Conservation (phyloP, 371 early-diverging fungal genomes). For the Mucor mucedo region DNA sequence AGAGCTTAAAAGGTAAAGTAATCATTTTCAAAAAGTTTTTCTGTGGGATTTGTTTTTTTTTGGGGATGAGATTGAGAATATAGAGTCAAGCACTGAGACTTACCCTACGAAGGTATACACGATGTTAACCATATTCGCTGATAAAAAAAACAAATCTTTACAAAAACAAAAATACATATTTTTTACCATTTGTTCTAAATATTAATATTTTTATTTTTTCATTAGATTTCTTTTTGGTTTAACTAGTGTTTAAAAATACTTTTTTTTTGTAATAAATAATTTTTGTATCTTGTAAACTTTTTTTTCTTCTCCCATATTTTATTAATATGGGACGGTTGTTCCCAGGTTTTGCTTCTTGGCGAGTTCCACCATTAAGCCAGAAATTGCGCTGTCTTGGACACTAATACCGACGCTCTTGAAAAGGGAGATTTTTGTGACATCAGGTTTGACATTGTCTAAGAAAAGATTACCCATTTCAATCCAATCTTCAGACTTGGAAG, state of each 20-base stretch:
- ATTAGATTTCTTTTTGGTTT: background rate
- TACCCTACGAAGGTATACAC: constrained; percentile 42
- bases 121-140: constrained; percentile 47
- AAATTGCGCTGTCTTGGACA: constrained; percentile 67
- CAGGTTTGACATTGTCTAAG: constrained; percentile 12
- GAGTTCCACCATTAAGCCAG: constrained; percentile 50
- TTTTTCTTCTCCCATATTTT: too few relatives aligned
- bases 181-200: background rate
- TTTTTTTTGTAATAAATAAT: background rate
- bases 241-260: background rate
- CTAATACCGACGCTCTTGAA: constrained; percentile 72
- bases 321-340: constrained; percentile 43
- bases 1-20: background rate
- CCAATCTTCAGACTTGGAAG: constrained; percentile 46
- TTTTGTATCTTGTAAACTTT: background rate
- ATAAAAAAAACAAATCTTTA: constrained; percentile 20
- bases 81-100: constrained; percentile 57
- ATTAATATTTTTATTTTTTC: constrained; percentile 1
- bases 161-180: background rate
- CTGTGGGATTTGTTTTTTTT: constrained; percentile 9
- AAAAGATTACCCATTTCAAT: constrained; percentile 54
- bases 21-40: background rate
- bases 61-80: constrained; percentile 48
- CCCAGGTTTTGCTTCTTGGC: constrained; percentile 54
- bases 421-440: constrained; percentile 46